Conservation (phyloP, 108 stramenopile species). For the Stephanodiscus triporus region DNA sequence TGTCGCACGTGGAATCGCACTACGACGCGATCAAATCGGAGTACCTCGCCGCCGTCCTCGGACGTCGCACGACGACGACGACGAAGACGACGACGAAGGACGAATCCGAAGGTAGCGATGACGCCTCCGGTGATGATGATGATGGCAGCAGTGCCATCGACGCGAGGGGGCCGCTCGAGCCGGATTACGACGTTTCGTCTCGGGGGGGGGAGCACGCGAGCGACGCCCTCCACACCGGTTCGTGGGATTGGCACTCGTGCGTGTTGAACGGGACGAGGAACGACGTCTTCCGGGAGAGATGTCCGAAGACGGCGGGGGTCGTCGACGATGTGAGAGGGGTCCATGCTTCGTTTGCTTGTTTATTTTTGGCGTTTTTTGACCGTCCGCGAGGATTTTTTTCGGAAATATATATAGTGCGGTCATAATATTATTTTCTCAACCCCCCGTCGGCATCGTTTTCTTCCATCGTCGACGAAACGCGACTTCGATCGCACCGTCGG, state of each 20-base stretch:
- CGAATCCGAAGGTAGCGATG: no score
- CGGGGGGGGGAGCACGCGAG: conserved; percentile 53
- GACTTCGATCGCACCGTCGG: no score
- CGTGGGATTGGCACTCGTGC: conserved; percentile 94
- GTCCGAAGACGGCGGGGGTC: conserved; percentile 73
- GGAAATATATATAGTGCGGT: no score
- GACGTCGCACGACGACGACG: conserved; percentile 22
- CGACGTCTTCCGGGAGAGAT: conserved; percentile 57
- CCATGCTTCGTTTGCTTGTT: conserved; percentile 15
- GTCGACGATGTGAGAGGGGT: conserved; percentile 55
- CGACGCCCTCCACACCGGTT: conserved; percentile 50
- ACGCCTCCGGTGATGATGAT: neutral
- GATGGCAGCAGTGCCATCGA: no score
- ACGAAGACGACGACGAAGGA: neutral
- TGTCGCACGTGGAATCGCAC: conserved; percentile 66
- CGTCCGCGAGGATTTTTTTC: no score
- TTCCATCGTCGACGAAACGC: no score
- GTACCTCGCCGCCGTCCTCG: conserved; percentile 60
- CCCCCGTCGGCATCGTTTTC: no score
- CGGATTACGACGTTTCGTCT: conserved; percentile 62
- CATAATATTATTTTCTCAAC: no score
- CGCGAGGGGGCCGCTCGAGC: conserved; percentile 48
- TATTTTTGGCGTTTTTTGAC: no score
- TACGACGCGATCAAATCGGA: conserved; percentile 65
- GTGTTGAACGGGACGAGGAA: conserved; percentile 72